phyloP scores from a whole-genome alignment of 1,139 yeast genomes.

The Pneumocystis sp. region DNA sequence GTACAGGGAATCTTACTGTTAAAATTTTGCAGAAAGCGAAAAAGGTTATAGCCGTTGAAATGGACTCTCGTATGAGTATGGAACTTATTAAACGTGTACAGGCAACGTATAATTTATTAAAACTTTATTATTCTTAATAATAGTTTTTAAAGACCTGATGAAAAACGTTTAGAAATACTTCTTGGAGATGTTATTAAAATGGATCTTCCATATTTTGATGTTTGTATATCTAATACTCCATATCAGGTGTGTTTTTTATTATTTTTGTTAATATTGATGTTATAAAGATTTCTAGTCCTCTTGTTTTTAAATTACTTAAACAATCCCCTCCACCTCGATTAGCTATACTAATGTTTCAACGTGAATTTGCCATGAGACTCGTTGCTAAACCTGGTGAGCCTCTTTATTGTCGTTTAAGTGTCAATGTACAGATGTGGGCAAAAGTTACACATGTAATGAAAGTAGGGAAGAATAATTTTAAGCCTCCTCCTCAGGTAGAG shows the following conservation, averaged over 20 bases:
- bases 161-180: conserved; percentile 76
- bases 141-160: conserved; percentile 52
- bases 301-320: conserved; percentile 79
- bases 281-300: conserved; percentile 62
- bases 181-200: conserved; percentile 94
- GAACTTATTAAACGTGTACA: conserved; percentile 94
- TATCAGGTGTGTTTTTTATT: conserved; percentile 37
- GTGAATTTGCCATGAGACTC: conserved; percentile 87
- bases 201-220: conserved; percentile 86
- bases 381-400: conserved; percentile 93
- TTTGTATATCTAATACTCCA: conserved; percentile 94
- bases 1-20: conserved; percentile 96
- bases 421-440: conserved; percentile 99
- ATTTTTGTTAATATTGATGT: no score
- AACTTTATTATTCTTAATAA: neutral
- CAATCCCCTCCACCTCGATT: conserved; percentile 92
- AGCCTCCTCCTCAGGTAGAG: conserved; percentile 98
- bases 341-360: conserved; percentile 90
- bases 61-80: conserved; percentile 99
- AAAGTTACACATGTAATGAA: conserved; percentile 96
- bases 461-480: conserved; percentile 87
- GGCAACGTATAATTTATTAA: conserved; percentile 22
- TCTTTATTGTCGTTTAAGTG: conserved; percentile 80
- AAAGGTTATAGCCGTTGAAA: conserved; percentile 86
- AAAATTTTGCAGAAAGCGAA: conserved; percentile 82